phyloP scores from a whole-genome alignment of 345 rosid genomes.

The Citropsis articulata region DNA sequence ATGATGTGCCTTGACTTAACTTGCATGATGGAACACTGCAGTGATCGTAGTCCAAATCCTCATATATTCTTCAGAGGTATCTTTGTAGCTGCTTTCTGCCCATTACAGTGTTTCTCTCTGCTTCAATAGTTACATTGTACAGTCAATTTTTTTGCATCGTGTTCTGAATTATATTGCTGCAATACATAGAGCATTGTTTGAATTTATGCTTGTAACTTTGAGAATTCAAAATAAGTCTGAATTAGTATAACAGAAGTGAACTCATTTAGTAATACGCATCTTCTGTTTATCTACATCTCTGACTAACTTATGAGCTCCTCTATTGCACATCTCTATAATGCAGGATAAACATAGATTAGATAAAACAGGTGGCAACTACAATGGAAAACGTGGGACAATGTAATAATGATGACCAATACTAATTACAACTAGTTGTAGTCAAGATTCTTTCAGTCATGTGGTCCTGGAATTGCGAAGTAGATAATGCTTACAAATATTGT shows the following conservation, averaged over 20 bases:
- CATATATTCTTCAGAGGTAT: not conserved
- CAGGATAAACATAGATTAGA: not conserved
- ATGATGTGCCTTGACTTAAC: not conserved
- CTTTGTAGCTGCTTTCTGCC: not conserved
- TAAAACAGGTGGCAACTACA: not conserved
- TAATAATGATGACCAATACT: conserved; percentile 9
- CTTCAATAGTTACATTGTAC: not conserved
- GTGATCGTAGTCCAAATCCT: conserved; percentile 14
- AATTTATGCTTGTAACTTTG: not conserved
- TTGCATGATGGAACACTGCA: not conserved
- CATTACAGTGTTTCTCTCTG: not conserved
- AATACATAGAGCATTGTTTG: not conserved
- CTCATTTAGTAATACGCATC: not conserved
- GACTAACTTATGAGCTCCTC: not conserved
- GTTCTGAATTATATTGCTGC: not conserved
- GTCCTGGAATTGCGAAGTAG: not conserved
- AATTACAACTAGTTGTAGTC: not conserved
- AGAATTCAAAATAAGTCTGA: not conserved
- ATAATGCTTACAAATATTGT: not conserved
- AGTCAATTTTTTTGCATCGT: not conserved
- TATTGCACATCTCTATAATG: not conserved
- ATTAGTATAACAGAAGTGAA: not conserved
- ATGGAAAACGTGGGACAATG: not conserved
- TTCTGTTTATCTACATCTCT: not conserved
- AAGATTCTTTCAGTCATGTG: conserved; percentile 4